Base-by-base conservation (phyloP, 805 yeast genomes). In the Millerozyma miso region DNA sequence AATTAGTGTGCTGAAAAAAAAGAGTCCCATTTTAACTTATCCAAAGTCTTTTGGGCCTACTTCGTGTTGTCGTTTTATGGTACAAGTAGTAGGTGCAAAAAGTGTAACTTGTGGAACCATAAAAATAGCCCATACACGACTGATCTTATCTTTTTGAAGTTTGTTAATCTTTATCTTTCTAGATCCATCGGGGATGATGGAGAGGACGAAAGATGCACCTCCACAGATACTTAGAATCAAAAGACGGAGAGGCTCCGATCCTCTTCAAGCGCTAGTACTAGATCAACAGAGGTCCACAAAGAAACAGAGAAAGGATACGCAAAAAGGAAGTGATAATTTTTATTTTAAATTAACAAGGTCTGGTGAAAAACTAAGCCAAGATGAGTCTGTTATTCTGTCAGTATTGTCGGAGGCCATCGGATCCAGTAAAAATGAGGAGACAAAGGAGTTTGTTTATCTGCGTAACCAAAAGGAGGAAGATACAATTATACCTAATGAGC, bases 191-290 rank as follows among this genome's bases (percentile, higher is more conserved):
- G 13, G 8, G 14, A 23, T 6, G 10, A 23, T 23, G 29, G 18
- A 38, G 31, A 43, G 33, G 44, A 4, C 29, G 31, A 26, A 38
- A n/a, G 20, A 38, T 19, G 51, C 45, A 29, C 69, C 69, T 10
- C 95, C 95, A 1, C 77, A 76, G 41, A 71, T 85, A 19, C 81
- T 91, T 35, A 76, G 97, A 45, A 85, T 91, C 58, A 91, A 93
- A 63, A 76, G 98, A 45, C 84, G 85, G 56, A 74, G 97, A 46
- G 82, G 80, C 41, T 93, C 88, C 54, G 97, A 88, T 51, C 96
- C 97, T 2, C 71, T 91, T 18, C 88, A 86, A 52, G 96, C 97
- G 1, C 71, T 90, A 53, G 64, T 77, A 7, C 53, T 77, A 19
- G 80, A 76, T 39, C 70, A 68, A 33, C 48, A 54, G 15, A 59